Percentiles rank a stretch among this genome's conserved stretches.
These are phyloP conservation scores for Coffea humblotiana DNA, from an alignment of 305 asterid genomes.

Conservation along the genomic window DNA sequence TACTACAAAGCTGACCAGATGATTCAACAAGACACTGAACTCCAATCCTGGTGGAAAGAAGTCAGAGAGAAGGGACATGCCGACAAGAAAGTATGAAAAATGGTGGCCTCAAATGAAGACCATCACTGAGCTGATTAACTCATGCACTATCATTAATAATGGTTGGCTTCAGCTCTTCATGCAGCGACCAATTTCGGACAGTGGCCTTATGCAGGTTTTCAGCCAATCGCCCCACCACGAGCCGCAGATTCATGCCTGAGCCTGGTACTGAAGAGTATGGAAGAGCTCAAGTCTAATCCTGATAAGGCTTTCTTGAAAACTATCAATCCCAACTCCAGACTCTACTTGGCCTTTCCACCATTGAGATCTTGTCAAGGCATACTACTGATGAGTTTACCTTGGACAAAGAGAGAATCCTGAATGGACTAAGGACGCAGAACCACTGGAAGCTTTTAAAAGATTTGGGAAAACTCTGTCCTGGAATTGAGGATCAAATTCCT, in stretches of 20 bases:
- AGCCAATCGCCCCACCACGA: conserved; percentile 65
- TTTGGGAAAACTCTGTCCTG: conserved; percentile 51
- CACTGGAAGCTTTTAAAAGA: conserved; percentile 47
- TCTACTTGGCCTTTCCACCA: conserved; percentile 68
- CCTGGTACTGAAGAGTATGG: conserved; percentile 57
- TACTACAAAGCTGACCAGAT: conserved; percentile 54
- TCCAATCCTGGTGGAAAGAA: conserved; percentile 86
- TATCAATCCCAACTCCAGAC: conserved; percentile 61
- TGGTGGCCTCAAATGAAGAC: conserved; percentile 89
- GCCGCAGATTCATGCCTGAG: conserved; percentile 73
- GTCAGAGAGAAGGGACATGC: conserved; percentile 69
- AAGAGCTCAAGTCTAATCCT: conserved; percentile 59
- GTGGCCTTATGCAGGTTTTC: conserved; percentile 77
- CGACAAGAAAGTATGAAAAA: conserved; percentile 69
- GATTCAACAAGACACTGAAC: conserved; percentile 59
- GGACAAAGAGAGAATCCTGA: conserved; percentile 68
- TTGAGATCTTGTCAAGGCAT: conserved; percentile 83
- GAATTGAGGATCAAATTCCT: conserved; percentile 49
- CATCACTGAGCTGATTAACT: conserved; percentile 42
- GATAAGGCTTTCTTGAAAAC: conserved; percentile 66
- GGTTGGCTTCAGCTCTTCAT: conserved; percentile 88
- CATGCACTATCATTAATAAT: conserved; percentile 71
- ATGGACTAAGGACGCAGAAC: conserved; percentile 66
- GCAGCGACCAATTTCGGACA: conserved; percentile 95
- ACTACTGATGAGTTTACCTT: conserved; percentile 68